Conservation (phyloP, 1,284 basidiomycete species). For the Leccinum insolens region DNA sequence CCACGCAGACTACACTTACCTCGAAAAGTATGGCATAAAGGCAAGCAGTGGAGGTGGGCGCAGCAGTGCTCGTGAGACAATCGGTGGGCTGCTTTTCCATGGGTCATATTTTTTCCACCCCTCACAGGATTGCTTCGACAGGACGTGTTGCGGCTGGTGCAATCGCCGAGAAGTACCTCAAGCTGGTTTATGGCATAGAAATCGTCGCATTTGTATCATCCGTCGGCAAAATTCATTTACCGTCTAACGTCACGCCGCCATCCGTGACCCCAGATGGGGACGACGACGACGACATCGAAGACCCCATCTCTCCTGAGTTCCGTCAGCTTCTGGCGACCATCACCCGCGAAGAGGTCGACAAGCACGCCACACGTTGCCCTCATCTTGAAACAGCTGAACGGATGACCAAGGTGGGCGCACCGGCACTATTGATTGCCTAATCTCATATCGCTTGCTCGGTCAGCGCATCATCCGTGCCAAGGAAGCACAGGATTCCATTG, state of each 20-base stretch:
- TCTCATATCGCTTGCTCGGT: conserved; percentile 13
- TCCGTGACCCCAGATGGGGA: conserved; percentile 50
- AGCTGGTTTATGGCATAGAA: conserved; percentile 86
- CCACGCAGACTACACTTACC: conserved; percentile 98
- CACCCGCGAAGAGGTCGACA: conserved; percentile 89
- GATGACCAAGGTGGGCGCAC: conserved; percentile 78
- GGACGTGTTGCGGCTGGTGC: conserved; percentile 97
- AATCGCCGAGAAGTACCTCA: conserved; percentile 97
- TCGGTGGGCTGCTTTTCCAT: conserved; percentile 55
- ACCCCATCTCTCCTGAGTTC: conserved; percentile 86
- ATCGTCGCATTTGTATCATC: conserved; percentile 97
- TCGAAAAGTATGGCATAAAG: conserved; percentile 97
- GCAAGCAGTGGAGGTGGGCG: conserved; percentile 96
- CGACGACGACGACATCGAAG: conserved; percentile 75
- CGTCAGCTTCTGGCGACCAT: conserved; percentile 78
- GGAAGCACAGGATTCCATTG: conserved; percentile 90
- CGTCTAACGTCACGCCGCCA: conserved; percentile 48
- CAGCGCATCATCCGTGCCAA: conserved; percentile 95
- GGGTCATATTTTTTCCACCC: neutral
- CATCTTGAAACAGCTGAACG: conserved; percentile 84
- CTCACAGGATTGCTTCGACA: conserved; percentile 34
- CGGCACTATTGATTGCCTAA: conserved; percentile 10
- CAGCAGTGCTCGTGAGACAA: conserved; percentile 95
- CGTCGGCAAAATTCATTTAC: conserved; percentile 91
- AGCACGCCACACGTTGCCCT: conserved; percentile 88